These are phyloP conservation scores for Papiliotrema laurentii DNA, from an alignment of 1,284 basidiomycete species.

Conservation along the genomic window DNA sequence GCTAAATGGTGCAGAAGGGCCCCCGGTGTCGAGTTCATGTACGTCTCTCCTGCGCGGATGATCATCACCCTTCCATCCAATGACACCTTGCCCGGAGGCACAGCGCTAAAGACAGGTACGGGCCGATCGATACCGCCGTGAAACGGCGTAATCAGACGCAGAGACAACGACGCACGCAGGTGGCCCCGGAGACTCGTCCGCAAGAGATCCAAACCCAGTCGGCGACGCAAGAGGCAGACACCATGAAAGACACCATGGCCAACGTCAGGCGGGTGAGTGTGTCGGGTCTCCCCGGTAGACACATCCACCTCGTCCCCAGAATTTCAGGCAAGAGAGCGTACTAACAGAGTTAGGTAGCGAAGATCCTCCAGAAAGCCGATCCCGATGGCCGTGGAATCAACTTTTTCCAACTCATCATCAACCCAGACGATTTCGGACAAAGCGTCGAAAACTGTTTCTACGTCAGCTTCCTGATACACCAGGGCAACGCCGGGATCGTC, in stretches of 20 bases:
- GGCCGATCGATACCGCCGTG: constrained; percentile 27
- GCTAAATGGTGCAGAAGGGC: constrained; percentile 39
- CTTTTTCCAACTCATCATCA: constrained; percentile 52
- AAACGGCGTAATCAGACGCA: constrained; percentile 12
- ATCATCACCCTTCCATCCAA: too few relatives aligned
- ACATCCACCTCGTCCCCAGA: too few relatives aligned
- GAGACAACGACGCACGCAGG: constrained; percentile 5
- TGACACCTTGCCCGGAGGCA: too few relatives aligned
- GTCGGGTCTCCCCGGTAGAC: too few relatives aligned
- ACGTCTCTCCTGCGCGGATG: constrained; percentile 18
- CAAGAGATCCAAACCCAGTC: constrained; percentile 15
- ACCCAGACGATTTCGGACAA: constrained; percentile 52
- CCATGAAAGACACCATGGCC: too few relatives aligned
- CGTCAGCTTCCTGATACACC: constrained; percentile 53
- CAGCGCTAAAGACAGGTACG: constrained; percentile 36
- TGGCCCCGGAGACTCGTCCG: constrained; percentile 25
- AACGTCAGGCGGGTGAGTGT: too few relatives aligned
- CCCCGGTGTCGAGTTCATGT: constrained; percentile 50
- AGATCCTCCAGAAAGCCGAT: constrained; percentile 20
- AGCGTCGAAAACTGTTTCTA: constrained; percentile 57
- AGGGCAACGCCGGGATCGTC: constrained; percentile 47
- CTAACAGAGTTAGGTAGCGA: constrained; percentile 18
- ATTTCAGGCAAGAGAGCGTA: too few relatives aligned
- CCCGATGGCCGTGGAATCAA: constrained; percentile 36
- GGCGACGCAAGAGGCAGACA: constrained; percentile 10